A percentile compares a stretch with the other conserved stretches of the same genome.
Evolutionary conservation across 257 asterid species (phyloP).

Genomic region (Osmanthus fragrans): DNA sequence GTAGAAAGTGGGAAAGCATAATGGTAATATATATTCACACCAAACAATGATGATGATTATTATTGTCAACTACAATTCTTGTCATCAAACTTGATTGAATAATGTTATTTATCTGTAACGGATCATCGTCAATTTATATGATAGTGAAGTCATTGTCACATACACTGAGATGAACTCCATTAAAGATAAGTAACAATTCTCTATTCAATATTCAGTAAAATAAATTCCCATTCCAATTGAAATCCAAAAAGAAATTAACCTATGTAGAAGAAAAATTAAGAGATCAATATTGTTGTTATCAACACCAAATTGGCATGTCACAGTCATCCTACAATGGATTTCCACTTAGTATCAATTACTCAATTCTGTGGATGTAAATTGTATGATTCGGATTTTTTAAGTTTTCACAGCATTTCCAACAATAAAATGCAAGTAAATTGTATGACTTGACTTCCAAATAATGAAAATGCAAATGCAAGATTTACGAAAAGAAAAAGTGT

Average conservation of each 20-base stretch:
- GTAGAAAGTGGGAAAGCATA: too few species aligned
- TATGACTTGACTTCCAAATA: too few species aligned
- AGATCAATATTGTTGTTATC: background rate
- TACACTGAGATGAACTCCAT: too few species aligned
- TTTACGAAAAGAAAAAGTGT: too few species aligned
- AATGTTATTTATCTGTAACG: too few species aligned
- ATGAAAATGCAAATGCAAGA: too few species aligned
- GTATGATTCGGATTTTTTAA: too few species aligned
- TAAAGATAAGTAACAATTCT: too few species aligned
- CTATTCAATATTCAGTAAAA: constrained; percentile 6
- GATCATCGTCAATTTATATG: too few species aligned
- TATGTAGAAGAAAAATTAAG: background rate
- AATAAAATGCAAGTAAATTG: too few species aligned
- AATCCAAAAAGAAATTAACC: background rate
- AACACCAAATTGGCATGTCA: background rate
- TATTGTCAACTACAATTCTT: background rate
- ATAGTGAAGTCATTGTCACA: too few species aligned
- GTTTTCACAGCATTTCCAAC: too few species aligned
- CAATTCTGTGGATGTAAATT: background rate
- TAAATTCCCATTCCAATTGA: background rate
- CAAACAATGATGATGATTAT: background rate
- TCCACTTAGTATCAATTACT: background rate
- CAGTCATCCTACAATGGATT: constrained; percentile 3
- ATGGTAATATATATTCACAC: background rate
- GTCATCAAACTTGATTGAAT: constrained; percentile 3